Base-by-base conservation (phyloP, 176 grass and related monocot genomes). In the Musa itinerans region DNA sequence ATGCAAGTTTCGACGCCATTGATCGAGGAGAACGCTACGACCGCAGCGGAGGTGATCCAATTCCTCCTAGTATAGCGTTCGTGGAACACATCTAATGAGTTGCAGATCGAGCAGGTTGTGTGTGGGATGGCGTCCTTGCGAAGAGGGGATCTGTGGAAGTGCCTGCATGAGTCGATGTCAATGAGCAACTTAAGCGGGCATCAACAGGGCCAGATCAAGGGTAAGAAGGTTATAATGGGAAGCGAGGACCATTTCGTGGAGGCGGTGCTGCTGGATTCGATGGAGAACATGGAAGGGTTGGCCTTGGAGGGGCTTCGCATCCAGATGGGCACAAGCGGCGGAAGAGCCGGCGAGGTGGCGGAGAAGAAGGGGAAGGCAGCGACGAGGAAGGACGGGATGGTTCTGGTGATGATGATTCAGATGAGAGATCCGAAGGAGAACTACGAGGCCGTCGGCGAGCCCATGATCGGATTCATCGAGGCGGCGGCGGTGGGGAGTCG, bases 381-480 rank as follows among this genome's bases (percentile, higher is more conserved):
- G 48, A 49, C 57, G 63, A n/a, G 12, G 27, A 77, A 72, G 22
- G 81, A 90, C 13, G 19, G 76, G 63, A 75, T 85, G 15, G 83
- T 96, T 74, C 6, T 79, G 1, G 65, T 91, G 69, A 53, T 86
- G 3, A 68, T 96, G 84, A 83, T 96, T 56, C 92, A 96, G 80
- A 80, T 71, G 11, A 83, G 86, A 73, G 86, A 91, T 68, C 88
- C 89, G 3, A 68, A 77, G 53, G 74, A 96, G 65, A 65, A 65
- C 9, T 81, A 79, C 24, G 71, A 53, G 68, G 74, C 82, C 56
- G 79, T 85, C 14, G 86, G 88, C 1, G 84, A 89, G 50, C 70
- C 73, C 25, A 96, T 96, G 88, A 79, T 96, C 21, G 88, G 88
- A 43, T 11, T 96, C 3, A 61, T 91, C 71, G 86, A 96, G 78